Base-by-base conservation (phyloP, 2,329 filamentous ascomycete species). In the Penicillium expansum region DNA sequence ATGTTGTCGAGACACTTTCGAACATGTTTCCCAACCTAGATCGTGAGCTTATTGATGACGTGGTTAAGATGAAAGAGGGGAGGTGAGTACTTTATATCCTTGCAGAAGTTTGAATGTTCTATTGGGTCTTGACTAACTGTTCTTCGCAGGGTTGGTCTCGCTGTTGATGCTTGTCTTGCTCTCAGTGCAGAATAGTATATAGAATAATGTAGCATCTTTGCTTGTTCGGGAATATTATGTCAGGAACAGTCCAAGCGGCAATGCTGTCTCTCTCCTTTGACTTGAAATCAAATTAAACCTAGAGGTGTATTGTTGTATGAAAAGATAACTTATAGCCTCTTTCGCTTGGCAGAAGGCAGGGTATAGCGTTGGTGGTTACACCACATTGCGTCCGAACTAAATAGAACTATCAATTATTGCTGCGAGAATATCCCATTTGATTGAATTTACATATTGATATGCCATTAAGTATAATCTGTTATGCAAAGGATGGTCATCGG, bases 1-100 rank as follows among this genome's bases (percentile, higher is more conserved):
- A 92, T 66, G 87, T 99, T 8, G 93, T 97, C 3, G 94, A 97
- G 77, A 97, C 94, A 35, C 78, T 99, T 56, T 87, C 91, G 47
- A 89, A 91, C 66, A 99, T 99, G 94, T 99, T 99, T 73, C 94
- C 94, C 0, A 92, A 95, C 70, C 79, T 99, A 49, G 94, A 99
- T 73, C 86, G 86, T 68, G 95, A 99, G 48, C 84, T 99, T 37
- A 97, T 99, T 70, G 92, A 92, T 68, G 94, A 99, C 77, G 94
- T 99, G 39, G 94, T 99, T 27, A 87, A 93, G 72, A 86, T 95
- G 78, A 97, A 99, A 77, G 88, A 97, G 75, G 95, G 94, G 71
- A 86, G 91, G 91, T 93, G 74, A 78, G 89, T 83, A 51, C 2
- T 35, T 35, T 30, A 13, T 50, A 47, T 52, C 35, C 22, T 48